Evolutionary conservation across 164 flowering plant genomes (phyloP).

Genomic region (Warburgia ugandensis): DNA sequence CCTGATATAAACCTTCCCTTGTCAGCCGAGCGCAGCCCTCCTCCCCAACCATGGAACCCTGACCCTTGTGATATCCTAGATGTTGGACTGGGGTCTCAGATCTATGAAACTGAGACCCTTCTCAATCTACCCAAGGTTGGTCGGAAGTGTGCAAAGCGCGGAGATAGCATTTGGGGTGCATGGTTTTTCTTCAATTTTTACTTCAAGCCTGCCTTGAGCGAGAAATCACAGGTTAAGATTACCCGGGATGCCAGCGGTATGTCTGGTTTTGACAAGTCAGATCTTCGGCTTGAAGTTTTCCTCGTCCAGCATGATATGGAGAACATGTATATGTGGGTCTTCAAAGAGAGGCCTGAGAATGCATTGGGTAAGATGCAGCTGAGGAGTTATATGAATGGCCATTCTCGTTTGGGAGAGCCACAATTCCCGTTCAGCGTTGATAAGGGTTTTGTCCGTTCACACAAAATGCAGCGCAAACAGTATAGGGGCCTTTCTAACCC

Average conservation of each 20-base stretch:
- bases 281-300: slow-evolving; percentile 77
- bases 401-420: slow-evolving; percentile 85
- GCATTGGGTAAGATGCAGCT: slow-evolving; percentile 96
- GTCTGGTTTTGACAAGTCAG: slow-evolving; percentile 67
- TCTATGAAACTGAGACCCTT: slow-evolving; percentile 53
- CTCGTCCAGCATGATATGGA: slow-evolving; percentile 98
- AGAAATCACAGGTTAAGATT: slow-evolving; percentile 63
- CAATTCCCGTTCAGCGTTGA: slow-evolving; percentile 87
- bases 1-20: slow-evolving; percentile 89
- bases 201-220: slow-evolving; percentile 75
- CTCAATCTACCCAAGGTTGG: slow-evolving; percentile 51
- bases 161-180: slow-evolving; percentile 88
- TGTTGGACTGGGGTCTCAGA: slow-evolving; percentile 61
- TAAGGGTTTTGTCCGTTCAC: slow-evolving; percentile 88
- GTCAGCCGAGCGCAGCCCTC: slow-evolving; percentile 71
- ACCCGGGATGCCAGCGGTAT: slow-evolving; percentile 52
- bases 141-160: slow-evolving; percentile 68
- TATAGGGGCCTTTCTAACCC: slow-evolving; percentile 95
- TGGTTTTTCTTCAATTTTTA: slow-evolving; percentile 94
- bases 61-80: slow-evolving; percentile 69
- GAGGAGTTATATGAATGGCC: slow-evolving; percentile 96
- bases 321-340: slow-evolving; percentile 98
- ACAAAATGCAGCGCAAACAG: slow-evolving; percentile 90
- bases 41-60: slow-evolving; percentile 54
- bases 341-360: slow-evolving; percentile 92